A percentile compares a stretch with the other conserved stretches of the same genome.
phyloP scores from a whole-genome alignment of 352 stramenopile species.

The Phytopythium vexans region DNA sequence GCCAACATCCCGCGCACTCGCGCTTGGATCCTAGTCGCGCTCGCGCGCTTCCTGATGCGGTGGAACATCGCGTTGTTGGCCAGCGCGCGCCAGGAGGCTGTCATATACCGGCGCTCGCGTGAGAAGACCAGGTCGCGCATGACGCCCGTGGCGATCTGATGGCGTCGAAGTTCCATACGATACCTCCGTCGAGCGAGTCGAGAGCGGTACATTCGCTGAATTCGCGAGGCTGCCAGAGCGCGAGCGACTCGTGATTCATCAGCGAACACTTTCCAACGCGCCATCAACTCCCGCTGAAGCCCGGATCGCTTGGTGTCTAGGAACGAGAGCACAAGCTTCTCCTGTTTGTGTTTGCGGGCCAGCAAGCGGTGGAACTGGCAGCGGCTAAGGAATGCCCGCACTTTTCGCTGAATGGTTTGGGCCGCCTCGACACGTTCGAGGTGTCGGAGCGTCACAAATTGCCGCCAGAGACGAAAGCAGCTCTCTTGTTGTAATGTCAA shows the following conservation, averaged over 20 bases:
- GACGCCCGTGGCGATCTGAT: constrained; percentile 39
- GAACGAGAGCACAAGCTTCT: constrained; percentile 32
- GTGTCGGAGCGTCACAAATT: constrained; percentile 30
- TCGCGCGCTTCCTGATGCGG: constrained; percentile 38
- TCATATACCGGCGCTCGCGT: constrained; percentile 23
- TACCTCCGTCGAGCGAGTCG: constrained; percentile 30
- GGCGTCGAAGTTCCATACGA: constrained; percentile 31
- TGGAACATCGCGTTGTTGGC: constrained; percentile 46
- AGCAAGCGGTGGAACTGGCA: constrained; percentile 33
- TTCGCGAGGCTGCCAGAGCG: constrained; percentile 17
- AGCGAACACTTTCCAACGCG: constrained; percentile 23
- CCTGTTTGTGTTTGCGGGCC: constrained; percentile 21
- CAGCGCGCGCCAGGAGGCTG: constrained; percentile 34
- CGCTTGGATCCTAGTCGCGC: constrained; percentile 48
- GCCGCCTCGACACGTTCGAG: constrained; percentile 25
- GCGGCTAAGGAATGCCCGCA: constrained; percentile 32
- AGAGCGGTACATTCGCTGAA: constrained; percentile 42
- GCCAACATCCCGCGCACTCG: constrained; percentile 41
- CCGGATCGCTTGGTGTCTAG: constrained; percentile 1
- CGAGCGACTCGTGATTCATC: constrained; percentile 8
- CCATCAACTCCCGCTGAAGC: constrained; percentile 6
- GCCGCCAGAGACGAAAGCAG: constrained; percentile 33
- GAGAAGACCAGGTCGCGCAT: constrained; percentile 47
- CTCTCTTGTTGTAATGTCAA: constrained; percentile 18
- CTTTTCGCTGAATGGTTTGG: constrained; percentile 35